Evolutionary conservation across 805 yeast species (phyloP), one percentile per base, ranked within the genome.

Genomic region (Kluyveromyces siamensis): DNA sequence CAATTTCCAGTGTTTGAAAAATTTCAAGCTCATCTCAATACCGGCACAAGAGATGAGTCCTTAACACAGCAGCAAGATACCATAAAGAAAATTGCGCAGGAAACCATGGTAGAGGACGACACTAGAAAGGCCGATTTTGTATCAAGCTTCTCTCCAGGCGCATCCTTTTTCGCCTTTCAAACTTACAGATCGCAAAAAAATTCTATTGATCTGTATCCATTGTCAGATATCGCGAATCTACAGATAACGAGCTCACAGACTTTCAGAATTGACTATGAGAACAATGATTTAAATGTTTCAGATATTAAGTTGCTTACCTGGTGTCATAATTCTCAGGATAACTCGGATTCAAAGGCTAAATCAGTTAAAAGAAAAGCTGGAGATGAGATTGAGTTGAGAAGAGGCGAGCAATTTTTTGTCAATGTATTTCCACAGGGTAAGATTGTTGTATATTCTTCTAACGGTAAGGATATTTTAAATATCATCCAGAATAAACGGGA

Each of bases 401-500:
- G n/a, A 27, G 17, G 33, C n/a, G 65, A 64, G 47, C 55, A 55
- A 37, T 54, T 54, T 36, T 64, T 63, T 44, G 58, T 66, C 5
- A 65, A 62, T 50, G 57, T 52, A 2, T 64, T 64, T 41, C 50
- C 54, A 1, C 56, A 59, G 6, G 67, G 68, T 8, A 58, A 61
- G 44, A 48, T 66, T 27, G 67, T 66, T 13, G 56, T 62, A 13
- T 65, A 56, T 41, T 63, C 68, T 7, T 51, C 65, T 2, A 59
- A 57, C 40, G 68, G 68, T 36, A 59, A 67, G 10, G 63, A 59
- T 36, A 68, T 74, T 40, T 60, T 62, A 6, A 58, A 65, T 43
- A 58, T 74, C 13, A 55, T 66, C 25, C 70, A 66, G 50, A 71
- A 70, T 17, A 58, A 60, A 25, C 45, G 52, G 19, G 72, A 70